Conservation (phyloP, 345 rosid species). For the Citrus trifoliata region DNA sequence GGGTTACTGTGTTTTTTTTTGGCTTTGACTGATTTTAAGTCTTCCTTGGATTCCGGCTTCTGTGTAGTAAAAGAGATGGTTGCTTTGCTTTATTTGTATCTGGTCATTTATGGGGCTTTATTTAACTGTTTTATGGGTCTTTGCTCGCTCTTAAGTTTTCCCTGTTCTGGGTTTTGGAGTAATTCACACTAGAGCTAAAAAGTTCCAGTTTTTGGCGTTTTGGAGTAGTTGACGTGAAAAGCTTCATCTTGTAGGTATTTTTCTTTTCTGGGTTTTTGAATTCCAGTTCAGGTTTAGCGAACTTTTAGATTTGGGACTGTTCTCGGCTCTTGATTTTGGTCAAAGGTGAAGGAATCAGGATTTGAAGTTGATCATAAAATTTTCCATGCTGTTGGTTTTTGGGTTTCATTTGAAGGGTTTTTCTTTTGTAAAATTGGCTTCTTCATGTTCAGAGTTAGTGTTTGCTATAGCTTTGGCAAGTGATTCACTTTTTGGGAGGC, state of each 20-base stretch:
- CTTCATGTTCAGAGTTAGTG: not conserved
- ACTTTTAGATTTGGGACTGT: not conserved
- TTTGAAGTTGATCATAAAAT: not conserved
- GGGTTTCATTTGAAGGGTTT: not conserved
- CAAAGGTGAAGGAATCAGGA: not conserved
- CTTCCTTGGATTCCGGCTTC: conserved; percentile 35
- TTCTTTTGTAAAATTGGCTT: not conserved
- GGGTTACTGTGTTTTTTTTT: conserved; percentile 21
- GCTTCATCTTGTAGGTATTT: not conserved
- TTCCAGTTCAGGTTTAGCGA: not conserved
- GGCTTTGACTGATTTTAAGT: conserved; percentile 15
- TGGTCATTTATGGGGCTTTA: conserved; percentile 14
- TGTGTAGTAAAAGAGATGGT: conserved; percentile 23
- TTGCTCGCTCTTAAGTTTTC: conserved; percentile 19
- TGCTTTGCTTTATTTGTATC: conserved; percentile 48
- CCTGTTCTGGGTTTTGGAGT: conserved; percentile 10
- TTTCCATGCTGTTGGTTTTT: not conserved
- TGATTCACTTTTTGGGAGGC: not conserved
- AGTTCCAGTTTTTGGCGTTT: conserved; percentile 6
- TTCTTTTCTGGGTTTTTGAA: not conserved
- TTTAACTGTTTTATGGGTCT: conserved; percentile 26
- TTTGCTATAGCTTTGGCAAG: conserved; percentile 5
- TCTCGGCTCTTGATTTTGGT: not conserved
- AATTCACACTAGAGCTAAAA: not conserved
- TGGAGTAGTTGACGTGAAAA: not conserved